These are phyloP conservation scores for Rhodomyrtus psidioides DNA, from an alignment of 441 rosid species.

Conservation along the genomic window DNA sequence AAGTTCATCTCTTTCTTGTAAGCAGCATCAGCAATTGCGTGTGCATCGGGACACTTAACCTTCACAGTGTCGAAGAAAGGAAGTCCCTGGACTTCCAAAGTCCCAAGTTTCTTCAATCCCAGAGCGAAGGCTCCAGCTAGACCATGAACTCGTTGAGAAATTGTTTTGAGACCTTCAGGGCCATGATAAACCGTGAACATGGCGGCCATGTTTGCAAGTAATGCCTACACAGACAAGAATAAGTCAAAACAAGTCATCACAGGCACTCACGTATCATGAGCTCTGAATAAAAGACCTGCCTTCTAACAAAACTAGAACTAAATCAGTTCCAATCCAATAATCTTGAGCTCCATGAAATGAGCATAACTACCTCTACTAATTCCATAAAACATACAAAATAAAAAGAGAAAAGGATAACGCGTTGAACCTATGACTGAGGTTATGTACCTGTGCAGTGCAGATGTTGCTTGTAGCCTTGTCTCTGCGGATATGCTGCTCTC, in stretches of 20 bases:
- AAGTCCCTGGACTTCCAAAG: slow-evolving; percentile 67
- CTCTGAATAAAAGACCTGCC: neutral
- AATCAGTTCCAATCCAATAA: neutral
- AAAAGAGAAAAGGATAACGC: neutral
- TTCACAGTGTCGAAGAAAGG: slow-evolving; percentile 84
- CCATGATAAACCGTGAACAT: slow-evolving; percentile 99
- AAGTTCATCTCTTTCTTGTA: slow-evolving; percentile 62
- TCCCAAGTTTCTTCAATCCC: slow-evolving; percentile 86
- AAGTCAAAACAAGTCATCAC: neutral
- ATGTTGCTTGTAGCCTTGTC: slow-evolving; percentile 99
- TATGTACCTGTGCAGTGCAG: slow-evolving; percentile 94
- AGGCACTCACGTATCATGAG: neutral
- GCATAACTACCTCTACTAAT: neutral
- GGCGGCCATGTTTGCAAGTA: slow-evolving; percentile 98
- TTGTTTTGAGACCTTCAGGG: slow-evolving; percentile 82
- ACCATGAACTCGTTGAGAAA: slow-evolving; percentile 77
- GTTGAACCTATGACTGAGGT: neutral
- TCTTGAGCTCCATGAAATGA: neutral
- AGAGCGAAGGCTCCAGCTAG: slow-evolving; percentile 79
- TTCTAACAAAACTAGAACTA: neutral
- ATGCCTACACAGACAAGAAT: slow-evolving; percentile 29
- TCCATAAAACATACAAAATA: neutral
- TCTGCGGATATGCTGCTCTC: slow-evolving; percentile 97
- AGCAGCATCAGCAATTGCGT: slow-evolving; percentile 73
- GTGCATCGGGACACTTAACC: slow-evolving; percentile 65